A percentile compares a stretch with the other conserved stretches of the same genome.
Conservation (phyloP, 441 rosid genomes). For the Mallotus repandus region DNA sequence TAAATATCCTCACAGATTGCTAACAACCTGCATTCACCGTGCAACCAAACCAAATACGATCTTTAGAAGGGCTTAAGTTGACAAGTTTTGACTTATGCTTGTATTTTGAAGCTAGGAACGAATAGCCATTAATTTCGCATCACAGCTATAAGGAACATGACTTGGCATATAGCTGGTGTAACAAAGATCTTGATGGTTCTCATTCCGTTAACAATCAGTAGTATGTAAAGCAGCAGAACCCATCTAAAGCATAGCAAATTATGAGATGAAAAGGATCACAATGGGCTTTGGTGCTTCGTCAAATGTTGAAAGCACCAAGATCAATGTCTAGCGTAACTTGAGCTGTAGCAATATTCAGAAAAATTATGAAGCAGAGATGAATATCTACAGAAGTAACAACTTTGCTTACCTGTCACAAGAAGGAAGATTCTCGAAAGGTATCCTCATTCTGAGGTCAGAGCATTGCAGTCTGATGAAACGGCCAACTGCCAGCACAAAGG, state of each 20-base stretch:
- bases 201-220: background rate
- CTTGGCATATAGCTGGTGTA: background rate
- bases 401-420: conserved; percentile 80
- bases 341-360: background rate
- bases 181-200: background rate
- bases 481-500: conserved; percentile 98
- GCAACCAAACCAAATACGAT: background rate
- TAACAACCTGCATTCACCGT: conserved; percentile 59
- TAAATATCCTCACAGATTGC: conserved; percentile 97
- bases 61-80: background rate
- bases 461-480: conserved; percentile 98
- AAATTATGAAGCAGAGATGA: background rate
- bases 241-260: background rate
- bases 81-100: background rate
- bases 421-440: conserved; percentile 92
- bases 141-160: background rate
- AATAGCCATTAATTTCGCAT: background rate
- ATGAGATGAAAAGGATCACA: no score
- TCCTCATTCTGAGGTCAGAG: conserved; percentile 97
- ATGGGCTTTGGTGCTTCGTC: no score
- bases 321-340: no score
- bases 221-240: background rate
- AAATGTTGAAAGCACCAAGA: no score
- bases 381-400: background rate
- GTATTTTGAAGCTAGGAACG: background rate